Conservation (phyloP, 2,329 filamentous ascomycete genomes). For the Colletotrichum godetiae region DNA sequence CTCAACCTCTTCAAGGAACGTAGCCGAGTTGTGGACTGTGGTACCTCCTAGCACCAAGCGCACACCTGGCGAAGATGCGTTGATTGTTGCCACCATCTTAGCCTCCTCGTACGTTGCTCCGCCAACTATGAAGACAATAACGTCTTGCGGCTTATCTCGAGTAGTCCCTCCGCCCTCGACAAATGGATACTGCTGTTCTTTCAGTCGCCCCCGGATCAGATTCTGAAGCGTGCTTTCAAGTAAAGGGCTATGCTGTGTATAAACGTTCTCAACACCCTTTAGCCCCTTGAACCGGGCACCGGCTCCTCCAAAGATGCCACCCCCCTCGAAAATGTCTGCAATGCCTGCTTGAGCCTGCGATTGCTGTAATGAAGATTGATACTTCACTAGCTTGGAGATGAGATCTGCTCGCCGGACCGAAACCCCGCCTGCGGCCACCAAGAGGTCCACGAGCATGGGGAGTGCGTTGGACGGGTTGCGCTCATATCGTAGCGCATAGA, state of each 20-base stretch:
- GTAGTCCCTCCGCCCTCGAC: slow-evolving; percentile 89
- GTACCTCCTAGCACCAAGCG: slow-evolving; percentile 92
- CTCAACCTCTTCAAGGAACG: slow-evolving; percentile 91
- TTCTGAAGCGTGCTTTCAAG: slow-evolving; percentile 90
- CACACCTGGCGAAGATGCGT: slow-evolving; percentile 88
- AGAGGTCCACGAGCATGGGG: slow-evolving; percentile 86
- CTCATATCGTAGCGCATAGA: slow-evolving; percentile 95
- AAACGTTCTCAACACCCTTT: slow-evolving; percentile 98
- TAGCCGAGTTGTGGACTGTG: slow-evolving; percentile 85
- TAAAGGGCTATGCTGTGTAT: slow-evolving; percentile 94
- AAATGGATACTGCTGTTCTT: slow-evolving; percentile 91
- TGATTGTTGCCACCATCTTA: slow-evolving; percentile 94
- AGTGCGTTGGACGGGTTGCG: slow-evolving; percentile 87
- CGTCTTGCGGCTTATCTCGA: slow-evolving; percentile 95
- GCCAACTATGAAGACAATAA: slow-evolving; percentile 93
- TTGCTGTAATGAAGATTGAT: slow-evolving; percentile 87
- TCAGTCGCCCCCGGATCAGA: slow-evolving; percentile 89
- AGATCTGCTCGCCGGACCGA: slow-evolving; percentile 80
- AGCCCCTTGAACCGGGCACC: slow-evolving; percentile 91
- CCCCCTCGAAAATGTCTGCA: slow-evolving; percentile 90
- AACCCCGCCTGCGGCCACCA: slow-evolving; percentile 86
- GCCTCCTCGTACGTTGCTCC: slow-evolving; percentile 97
- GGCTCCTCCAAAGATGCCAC: slow-evolving; percentile 90
- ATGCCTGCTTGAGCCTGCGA: slow-evolving; percentile 82
- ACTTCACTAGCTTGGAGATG: slow-evolving; percentile 84